Evolutionary conservation across 1,284 basidiomycete species (phyloP).

Genomic region (Laetiporus sulphureus): DNA sequence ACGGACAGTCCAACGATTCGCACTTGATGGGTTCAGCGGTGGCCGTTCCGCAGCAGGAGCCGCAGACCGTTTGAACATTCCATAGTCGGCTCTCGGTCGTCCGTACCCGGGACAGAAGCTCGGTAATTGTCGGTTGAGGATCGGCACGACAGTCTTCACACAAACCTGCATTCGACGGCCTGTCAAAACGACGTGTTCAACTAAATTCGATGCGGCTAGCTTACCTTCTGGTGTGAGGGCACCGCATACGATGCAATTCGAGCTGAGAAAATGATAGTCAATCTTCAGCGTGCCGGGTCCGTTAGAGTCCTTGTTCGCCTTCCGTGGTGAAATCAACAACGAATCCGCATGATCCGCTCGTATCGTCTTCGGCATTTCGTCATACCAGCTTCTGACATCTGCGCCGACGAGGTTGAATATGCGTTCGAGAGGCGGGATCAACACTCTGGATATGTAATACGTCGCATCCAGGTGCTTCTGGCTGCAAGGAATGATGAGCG

Average conservation of each 20-base stretch:
- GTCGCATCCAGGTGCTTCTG: conserved; percentile 67
- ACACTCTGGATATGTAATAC: conserved; percentile 88
- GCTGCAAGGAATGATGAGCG: conserved; percentile 26
- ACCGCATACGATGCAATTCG: conserved; percentile 68
- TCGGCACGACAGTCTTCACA: conserved; percentile 58
- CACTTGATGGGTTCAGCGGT: conserved; percentile 62
- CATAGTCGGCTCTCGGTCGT: conserved; percentile 51
- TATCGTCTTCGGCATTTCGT: conserved; percentile 73
- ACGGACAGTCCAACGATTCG: conserved; percentile 80
- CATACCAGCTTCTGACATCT: conserved; percentile 85
- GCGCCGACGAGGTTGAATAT: conserved; percentile 92
- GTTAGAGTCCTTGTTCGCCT: conserved; percentile 29
- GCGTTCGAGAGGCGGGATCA: conserved; percentile 86
- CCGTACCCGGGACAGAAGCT: conserved; percentile 50
- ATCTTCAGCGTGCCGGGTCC: conserved; percentile 46
- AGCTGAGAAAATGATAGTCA: conserved; percentile 71
- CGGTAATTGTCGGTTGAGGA: conserved; percentile 53
- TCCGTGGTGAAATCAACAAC: conserved; percentile 39
- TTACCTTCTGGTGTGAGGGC: conserved; percentile 49
- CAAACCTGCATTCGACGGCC: conserved; percentile 38
- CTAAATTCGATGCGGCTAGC: conserved; percentile 2
- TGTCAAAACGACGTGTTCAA: not conserved
- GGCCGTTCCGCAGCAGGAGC: conserved; percentile 55
- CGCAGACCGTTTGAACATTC: conserved; percentile 64
- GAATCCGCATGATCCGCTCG: conserved; percentile 29